Conservation (phyloP, 352 stramenopile genomes). For the Pythium sukuiense region DNA sequence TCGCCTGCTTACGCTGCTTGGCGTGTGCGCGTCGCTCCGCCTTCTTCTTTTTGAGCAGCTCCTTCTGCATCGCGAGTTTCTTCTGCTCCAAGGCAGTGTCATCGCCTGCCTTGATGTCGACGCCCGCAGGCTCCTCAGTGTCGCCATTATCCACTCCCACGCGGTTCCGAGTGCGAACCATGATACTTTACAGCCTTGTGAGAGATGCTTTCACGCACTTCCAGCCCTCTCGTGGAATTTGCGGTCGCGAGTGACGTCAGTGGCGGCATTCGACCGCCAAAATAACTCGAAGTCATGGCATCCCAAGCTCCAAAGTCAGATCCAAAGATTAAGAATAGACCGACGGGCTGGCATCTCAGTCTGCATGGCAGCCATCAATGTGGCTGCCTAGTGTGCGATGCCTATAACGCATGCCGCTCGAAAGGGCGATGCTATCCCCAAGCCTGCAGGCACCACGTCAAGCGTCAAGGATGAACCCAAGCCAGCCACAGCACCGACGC, state of each 20-base stretch:
- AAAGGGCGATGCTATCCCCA: not conserved
- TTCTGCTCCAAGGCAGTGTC: conserved; percentile 9
- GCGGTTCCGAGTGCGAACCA: conserved; percentile 2
- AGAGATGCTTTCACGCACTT: not conserved
- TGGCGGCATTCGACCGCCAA: not conserved
- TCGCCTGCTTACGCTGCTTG: conserved; percentile 34
- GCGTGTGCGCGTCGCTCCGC: conserved; percentile 45
- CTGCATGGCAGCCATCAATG: too few relatives aligned
- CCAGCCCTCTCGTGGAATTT: too few relatives aligned
- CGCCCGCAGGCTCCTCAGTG: not conserved
- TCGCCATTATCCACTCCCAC: conserved; percentile 7
- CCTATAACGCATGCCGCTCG: not conserved
- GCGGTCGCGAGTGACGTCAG: not conserved
- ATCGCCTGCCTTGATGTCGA: not conserved
- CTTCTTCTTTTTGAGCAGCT: conserved; percentile 52
- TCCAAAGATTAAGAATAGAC: not conserved
- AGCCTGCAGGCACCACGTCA: not conserved
- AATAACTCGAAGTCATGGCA: not conserved
- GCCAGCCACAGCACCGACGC: conserved; percentile 14
- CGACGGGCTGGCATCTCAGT: not conserved
- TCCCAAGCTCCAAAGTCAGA: not conserved
- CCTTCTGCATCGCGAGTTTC: conserved; percentile 35
- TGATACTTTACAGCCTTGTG: not conserved
- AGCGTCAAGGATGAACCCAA: conserved; percentile 2
- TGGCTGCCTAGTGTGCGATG: not conserved